Evolutionary conservation across 768 basidiomycete species (phyloP).

Genomic region (Amanita polypyramis): DNA sequence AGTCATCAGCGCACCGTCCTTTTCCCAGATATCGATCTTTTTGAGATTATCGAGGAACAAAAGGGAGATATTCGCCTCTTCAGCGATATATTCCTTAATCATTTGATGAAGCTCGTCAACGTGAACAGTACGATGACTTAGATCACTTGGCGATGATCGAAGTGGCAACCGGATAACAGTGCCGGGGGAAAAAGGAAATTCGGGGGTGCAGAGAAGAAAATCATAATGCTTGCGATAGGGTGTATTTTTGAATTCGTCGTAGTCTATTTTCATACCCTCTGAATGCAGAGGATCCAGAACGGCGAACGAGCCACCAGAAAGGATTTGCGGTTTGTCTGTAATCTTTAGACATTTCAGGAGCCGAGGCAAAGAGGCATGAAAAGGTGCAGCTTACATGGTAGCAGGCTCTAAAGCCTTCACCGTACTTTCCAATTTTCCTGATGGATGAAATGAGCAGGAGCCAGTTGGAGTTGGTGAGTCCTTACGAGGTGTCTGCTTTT

Average conservation of each 20-base stretch:
- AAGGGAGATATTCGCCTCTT: conserved; percentile 28
- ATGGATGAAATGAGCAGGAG: not conserved
- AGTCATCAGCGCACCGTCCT: conserved; percentile 17
- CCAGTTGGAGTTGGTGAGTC: not conserved
- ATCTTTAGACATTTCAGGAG: conserved; percentile 19
- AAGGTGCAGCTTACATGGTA: conserved; percentile 29
- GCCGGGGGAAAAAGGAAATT: conserved; percentile 19
- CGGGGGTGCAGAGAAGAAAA: conserved; percentile 14
- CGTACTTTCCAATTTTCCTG: conserved; percentile 45
- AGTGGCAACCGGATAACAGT: conserved; percentile 39
- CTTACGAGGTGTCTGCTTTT: conserved; percentile 31
- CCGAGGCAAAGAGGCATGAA: not conserved
- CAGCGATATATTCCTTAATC: conserved; percentile 28
- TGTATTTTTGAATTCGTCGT: conserved; percentile 16
- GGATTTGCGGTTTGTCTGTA: conserved; percentile 38
- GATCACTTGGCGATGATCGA: conserved; percentile 20
- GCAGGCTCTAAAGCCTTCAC: conserved; percentile 37
- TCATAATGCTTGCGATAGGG: conserved; percentile 25
- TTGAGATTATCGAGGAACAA: conserved; percentile 32
- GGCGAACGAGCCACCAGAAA: conserved; percentile 28
- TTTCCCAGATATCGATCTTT: conserved; percentile 28
- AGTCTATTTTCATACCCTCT: conserved; percentile 22
- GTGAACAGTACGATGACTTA: conserved; percentile 23
- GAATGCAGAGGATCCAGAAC: conserved; percentile 33
- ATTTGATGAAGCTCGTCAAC: conserved; percentile 24